Evolutionary conservation across 768 basidiomycete species (phyloP).

Genomic region (Wakefieldia striispora): DNA sequence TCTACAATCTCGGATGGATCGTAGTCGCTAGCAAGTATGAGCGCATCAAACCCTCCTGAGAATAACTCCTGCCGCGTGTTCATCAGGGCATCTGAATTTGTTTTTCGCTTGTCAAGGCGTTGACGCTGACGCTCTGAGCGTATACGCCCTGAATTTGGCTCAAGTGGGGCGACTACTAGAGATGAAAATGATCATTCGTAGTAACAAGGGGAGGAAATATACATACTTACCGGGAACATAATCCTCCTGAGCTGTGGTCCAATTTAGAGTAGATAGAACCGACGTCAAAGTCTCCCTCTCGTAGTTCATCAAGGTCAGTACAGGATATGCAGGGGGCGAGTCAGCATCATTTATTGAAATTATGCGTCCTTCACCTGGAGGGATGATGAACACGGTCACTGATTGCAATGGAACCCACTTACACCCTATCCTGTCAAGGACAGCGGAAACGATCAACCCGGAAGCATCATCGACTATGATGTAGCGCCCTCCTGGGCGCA

Average conservation of each 20-base stretch:
- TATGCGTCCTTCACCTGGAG: slow-evolving; percentile 71
- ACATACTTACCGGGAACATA: slow-evolving; percentile 61
- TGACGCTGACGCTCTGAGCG: slow-evolving; percentile 71
- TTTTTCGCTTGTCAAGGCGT: slow-evolving; percentile 75
- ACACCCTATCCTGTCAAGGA: slow-evolving; percentile 88
- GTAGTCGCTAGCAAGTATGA: slow-evolving; percentile 81
- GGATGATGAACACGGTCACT: background rate
- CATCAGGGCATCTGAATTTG: slow-evolving; percentile 57
- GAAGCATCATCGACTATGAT: slow-evolving; percentile 91
- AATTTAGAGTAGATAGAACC: slow-evolving; percentile 74
- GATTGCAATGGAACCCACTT: slow-evolving; percentile 13
- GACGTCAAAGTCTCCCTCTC: slow-evolving; percentile 47
- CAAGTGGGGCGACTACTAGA: slow-evolving; percentile 58
- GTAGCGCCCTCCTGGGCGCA: slow-evolving; percentile 84
- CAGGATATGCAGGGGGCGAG: slow-evolving; percentile 88
- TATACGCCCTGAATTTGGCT: slow-evolving; percentile 54
- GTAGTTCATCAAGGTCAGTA: slow-evolving; percentile 86
- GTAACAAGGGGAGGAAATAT: background rate
- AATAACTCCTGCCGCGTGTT: slow-evolving; percentile 78
- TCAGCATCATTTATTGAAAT: slow-evolving; percentile 87
- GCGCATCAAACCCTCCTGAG: slow-evolving; percentile 85
- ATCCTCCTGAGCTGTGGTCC: slow-evolving; percentile 82
- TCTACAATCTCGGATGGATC: slow-evolving; percentile 82
- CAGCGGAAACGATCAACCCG: slow-evolving; percentile 80
- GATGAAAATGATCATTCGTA: slow-evolving; percentile 3